Evolutionary conservation across 768 basidiomycete species (phyloP), one percentile per base, ranked within the genome.

Genomic region (Boletus rufocinnamomeus): DNA sequence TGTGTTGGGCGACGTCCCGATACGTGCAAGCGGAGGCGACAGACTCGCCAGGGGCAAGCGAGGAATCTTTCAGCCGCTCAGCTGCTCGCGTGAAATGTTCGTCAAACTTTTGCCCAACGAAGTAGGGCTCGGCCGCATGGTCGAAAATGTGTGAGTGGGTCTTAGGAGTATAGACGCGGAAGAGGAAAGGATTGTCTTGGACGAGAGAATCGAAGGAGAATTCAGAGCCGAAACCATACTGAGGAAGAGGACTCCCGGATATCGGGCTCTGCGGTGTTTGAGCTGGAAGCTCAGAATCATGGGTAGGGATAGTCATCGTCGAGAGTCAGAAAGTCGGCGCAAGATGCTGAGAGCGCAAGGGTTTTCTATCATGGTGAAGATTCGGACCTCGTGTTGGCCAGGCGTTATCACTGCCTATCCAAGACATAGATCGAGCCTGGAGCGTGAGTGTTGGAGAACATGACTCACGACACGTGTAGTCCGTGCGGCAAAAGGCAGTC

Each of bases 101-200:
- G 41, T 85, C 77, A 71, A 86, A 90, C 69, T 79, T 82, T 54
- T 84, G 84, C 23, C 87, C 88, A 52, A 90, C 73, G 62, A 91
- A 91, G 70, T 80, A 88, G 2, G 85, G 81, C 66, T 88, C 83
- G 4, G 78, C 74, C 40, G 41, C 19, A 52, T 77, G 74, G 66
- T 84, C 82, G 65, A 77, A 74, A 63, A 80, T 79, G 21, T 81
- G 81, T 2, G 83, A 81, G 44, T 74, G 78, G 56, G 81, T 78
- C 67, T 84, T 88, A 30, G 89, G 89, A 37, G 89, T 90, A 69
- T 91, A 86, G 16, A 92, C 84, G 44, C 90, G 88, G 77, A 88
- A 92, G 65, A 92, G 80, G 73, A 89, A 91, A 35, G 82, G 84
- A 69, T 91, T 91, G 54, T 80, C 76, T 53, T 80, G 75, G 62